Conservation (phyloP, 805 yeast species). For the Nakazawaea wickerhamii region DNA sequence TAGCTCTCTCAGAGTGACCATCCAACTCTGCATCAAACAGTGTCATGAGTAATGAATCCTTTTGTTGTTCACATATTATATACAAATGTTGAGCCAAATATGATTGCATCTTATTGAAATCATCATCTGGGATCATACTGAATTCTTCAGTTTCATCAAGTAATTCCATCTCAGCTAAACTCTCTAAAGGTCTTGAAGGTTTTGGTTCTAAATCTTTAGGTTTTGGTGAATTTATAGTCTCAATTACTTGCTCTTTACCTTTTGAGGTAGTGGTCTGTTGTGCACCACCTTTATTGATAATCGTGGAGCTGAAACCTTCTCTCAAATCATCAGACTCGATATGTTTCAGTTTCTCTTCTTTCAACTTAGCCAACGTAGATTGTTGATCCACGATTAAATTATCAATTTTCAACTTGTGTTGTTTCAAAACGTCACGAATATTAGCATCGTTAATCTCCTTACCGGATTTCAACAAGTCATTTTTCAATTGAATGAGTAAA, state of each 20-base stretch:
- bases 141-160: slow-evolving; percentile 63
- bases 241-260: slow-evolving; percentile 15
- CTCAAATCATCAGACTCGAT: slow-evolving; percentile 89
- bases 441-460: slow-evolving; percentile 37
- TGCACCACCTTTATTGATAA: slow-evolving; percentile 52
- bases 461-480: slow-evolving; percentile 47
- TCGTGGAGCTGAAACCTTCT: slow-evolving; percentile 86
- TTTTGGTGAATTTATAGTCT: slow-evolving; percentile 25
- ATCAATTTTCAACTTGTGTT: slow-evolving; percentile 67
- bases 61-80: slow-evolving; percentile 77
- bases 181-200: slow-evolving; percentile 28
- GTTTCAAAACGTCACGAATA: slow-evolving; percentile 34
- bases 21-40: slow-evolving; percentile 81
- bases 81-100: slow-evolving; percentile 54
- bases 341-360: slow-evolving; percentile 64
- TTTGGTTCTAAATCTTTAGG: slow-evolving; percentile 10
- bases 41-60: slow-evolving; percentile 88
- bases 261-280: slow-evolving; percentile 12
- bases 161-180: slow-evolving; percentile 46
- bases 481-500: slow-evolving; percentile 68
- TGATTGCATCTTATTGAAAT: slow-evolving; percentile 44
- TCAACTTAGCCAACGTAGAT: slow-evolving; percentile 59
- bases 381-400: slow-evolving; percentile 59
- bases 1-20: slow-evolving; percentile 48
- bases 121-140: slow-evolving; percentile 46